Base-by-base conservation (phyloP, 306 rosid genomes). In the Quillaja saponaria region DNA sequence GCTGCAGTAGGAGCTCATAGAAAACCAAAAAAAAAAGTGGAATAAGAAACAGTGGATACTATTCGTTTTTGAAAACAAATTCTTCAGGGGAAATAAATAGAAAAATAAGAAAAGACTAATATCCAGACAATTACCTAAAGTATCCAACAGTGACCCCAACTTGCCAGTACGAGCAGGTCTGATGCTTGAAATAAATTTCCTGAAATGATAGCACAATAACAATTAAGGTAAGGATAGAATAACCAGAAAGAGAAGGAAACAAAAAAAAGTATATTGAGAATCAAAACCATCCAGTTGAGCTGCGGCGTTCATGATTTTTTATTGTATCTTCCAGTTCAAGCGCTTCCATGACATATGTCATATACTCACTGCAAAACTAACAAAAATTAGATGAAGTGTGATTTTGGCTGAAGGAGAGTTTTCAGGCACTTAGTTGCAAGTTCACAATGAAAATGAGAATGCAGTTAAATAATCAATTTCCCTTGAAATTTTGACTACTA, bases 201-300 rank as follows among this genome's bases (percentile, higher is more conserved):
- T 92, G 84, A 65, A 81, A 76, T 49, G 42, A 74, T 33, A 44
- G 62, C 37, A 66, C n/a, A 50, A 38, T 46, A 40, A 17, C 46
- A 35, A 37, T 16, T 28, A 18, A 76, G 47, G 68, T 54, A 34
- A 72, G 61, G 53, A 55, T 34, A 37, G 42, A 45, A 52, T 25
- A 67, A 31, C 54, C 49, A 55, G 54, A 42, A 37, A 14, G 50
- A 44, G 14, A 21, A 28, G 31, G 15, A 51, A 2, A 8, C 13
- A 42, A 65, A 73, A 45, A 49, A 19, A 16, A 34, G 42, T 19
- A 34, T 56, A 58, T 66, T 47, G 53, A 25, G 69, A 55, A 71
- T 78, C 85, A 80, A 52, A n/a, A 91, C 99, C 99, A 92, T 86
- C 96, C 99, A 61, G 89, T 84, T 55, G 92, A 79, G 65, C 48